Evolutionary conservation across 129 eudicot species (phyloP), one percentile per base, ranked within the genome.

Genomic region (Pulicaria dysenterica): DNA sequence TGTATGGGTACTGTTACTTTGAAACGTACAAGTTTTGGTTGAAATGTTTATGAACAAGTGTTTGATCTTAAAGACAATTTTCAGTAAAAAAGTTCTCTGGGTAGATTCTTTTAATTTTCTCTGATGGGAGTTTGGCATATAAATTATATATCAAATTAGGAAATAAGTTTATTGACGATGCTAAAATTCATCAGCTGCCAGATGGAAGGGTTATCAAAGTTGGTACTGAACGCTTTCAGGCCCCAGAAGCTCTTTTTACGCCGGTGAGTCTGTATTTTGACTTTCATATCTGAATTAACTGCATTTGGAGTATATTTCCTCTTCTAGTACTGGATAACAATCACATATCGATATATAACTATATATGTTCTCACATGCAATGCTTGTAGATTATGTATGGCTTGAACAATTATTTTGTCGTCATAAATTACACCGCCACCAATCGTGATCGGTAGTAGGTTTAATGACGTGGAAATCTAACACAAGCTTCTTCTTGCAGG

Each of bases 181-280:
- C 48, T 60, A 46, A 63, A 70, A 64, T 56, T 53, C 42, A 41
- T 66, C 84, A 94, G 99, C 83, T 94, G 72, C 99, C 99, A 69
- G 99, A 94, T 88, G 99, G 99, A 84, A 88, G 99, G 76, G 88
- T 94, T 62, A 83, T 94, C 45, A 94, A 94, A 84, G 99, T 94
- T 79, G 99, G 97, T 50, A 94, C 96, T 36, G 99, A 94, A 64
- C 75, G 97, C 42, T 94, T 94, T 78, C 99, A 94, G 83, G 99
- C 99, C 64, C 96, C 99, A 50, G 99, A 94, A 76, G 99, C 97
- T 53, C 99, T 94, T 46, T 94, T 94, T 74, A 90, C 97, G 64
- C 99, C 99, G 34, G 99, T 94, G 61, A 85, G 93, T 77, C 37
- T 62, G 61, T 50, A 12, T 53, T 63, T 12, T 31, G 12, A 50